Base-by-base conservation (phyloP, 1,284 basidiomycete genomes). In the Polyporus tsugae region DNA sequence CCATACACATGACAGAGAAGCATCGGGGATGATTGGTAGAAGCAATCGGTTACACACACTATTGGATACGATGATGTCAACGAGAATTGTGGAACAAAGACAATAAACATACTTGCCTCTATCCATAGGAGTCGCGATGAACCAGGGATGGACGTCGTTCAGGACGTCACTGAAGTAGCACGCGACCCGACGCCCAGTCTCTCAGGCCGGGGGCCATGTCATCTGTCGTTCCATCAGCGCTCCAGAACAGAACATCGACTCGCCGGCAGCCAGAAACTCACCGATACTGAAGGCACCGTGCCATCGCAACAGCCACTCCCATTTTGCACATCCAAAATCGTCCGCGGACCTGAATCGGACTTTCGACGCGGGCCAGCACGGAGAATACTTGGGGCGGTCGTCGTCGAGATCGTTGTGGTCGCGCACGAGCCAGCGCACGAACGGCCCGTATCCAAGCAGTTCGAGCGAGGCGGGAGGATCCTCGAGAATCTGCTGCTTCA, bases 301-400 rank as follows among this genome's bases (percentile, higher is more conserved):
- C 52, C 52, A 55, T 17, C 52, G 29, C 15, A 55, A 35, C 6
- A 55, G 52, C 52, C 52, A 70, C 41, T 70, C 69, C 69, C 66
- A 70, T 19, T 68, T 66, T 29, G 60, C 64, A 49, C 61, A 59
- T 19, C 69, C 64, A 9, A 70, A 70, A 44, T 67, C 60, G 7
- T 63, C 63, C 36, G n/a, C 66, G 22, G 62, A 59, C 52, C 66
- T 42, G 57, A 67, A 60, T 13, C 7, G 4, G 15, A 60, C 35
- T 35, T 46, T 68, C 25, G 15, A 17, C 29, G 9, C 19, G 35
- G 49, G 36, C 66, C 69, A 59, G 22, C 35, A 60, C 49, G n/a
- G 49, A 39, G 29, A 33, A 7, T 63, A 38, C 25, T 4, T 53
- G 5, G 25, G 10, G 59, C 59, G 33, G 7, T 53, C 46, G 15